Conservation (phyloP, 2,329 filamentous ascomycete genomes). For the Diaporthe citriasiana region DNA sequence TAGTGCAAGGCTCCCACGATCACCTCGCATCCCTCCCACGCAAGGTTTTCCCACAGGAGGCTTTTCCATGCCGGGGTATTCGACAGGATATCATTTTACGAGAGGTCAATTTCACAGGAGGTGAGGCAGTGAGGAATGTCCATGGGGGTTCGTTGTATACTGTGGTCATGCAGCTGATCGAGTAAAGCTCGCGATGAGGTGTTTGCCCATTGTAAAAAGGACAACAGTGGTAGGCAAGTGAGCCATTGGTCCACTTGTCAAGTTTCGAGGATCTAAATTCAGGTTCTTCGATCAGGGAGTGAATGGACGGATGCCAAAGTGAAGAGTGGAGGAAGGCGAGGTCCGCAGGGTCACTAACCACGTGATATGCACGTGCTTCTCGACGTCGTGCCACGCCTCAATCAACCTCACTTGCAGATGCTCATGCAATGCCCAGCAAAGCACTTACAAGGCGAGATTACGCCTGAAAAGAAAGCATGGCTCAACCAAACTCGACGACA, state of each 20-base stretch:
- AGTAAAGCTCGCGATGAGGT: not conserved
- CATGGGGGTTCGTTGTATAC: too few species aligned
- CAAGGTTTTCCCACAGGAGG: too few species aligned
- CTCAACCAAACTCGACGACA: not conserved
- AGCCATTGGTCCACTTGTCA: too few species aligned
- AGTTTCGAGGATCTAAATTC: too few species aligned
- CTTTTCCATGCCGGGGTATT: too few species aligned
- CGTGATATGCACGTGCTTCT: conserved; percentile 42
- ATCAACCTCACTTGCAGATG: not conserved
- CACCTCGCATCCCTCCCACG: not conserved
- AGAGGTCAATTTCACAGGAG: too few species aligned
- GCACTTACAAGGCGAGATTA: not conserved
- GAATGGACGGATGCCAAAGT: not conserved
- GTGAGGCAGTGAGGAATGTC: too few species aligned
- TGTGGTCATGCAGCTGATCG: too few species aligned
- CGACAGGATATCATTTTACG: too few species aligned
- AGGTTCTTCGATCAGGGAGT: too few species aligned
- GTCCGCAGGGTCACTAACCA: not conserved
- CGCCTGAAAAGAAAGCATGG: conserved; percentile 5
- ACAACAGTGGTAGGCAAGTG: too few species aligned
- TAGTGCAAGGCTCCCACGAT: not conserved
- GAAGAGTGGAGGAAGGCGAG: not conserved
- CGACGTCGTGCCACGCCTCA: not conserved
- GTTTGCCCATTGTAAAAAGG: not conserved
- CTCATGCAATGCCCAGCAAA: not conserved